phyloP scores from a whole-genome alignment of 805 yeast species.

The Kluyveromyces wickerhamii region DNA sequence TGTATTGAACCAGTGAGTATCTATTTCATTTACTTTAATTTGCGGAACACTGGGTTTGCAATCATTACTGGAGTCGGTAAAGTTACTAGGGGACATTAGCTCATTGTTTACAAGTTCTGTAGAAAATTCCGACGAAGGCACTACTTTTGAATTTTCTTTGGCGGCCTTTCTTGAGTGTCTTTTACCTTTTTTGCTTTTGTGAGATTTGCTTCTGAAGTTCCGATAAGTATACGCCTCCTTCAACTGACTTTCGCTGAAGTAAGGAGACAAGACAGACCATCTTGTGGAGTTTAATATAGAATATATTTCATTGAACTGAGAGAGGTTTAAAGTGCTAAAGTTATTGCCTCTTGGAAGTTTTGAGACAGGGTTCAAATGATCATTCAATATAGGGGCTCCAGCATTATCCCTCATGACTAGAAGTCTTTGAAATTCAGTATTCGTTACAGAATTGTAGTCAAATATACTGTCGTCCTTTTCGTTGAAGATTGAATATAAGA shows the following conservation, averaged over 20 bases:
- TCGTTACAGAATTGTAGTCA: constrained; percentile 18
- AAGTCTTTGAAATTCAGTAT: constrained; percentile 5
- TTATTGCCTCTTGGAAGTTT: constrained; percentile 22
- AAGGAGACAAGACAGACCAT: constrained; percentile 11
- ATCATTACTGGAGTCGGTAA: not conserved
- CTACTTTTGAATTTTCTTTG: not conserved
- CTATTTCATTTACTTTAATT: constrained; percentile 11
- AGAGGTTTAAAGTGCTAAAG: constrained; percentile 11
- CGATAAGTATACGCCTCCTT: constrained; percentile 5
- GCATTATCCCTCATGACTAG: not conserved
- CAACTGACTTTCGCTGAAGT: constrained; percentile 6
- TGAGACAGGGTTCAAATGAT: constrained; percentile 13
- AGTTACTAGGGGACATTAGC: not conserved
- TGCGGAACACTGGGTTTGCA: not conserved
- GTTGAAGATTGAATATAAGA: constrained; percentile 32
- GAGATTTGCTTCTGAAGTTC: not conserved
- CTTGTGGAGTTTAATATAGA: constrained; percentile 11
- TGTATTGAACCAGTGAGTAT: constrained; percentile 10
- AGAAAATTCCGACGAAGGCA: not conserved
- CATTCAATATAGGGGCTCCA: not conserved
- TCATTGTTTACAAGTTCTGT: not conserved
- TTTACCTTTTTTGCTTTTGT: not conserved
- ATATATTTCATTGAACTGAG: constrained; percentile 19
- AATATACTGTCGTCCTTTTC: constrained; percentile 25
- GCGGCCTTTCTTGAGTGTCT: not conserved